These are phyloP conservation scores for Botrytis deweyae DNA, from an alignment of 2,329 filamentous ascomycete species.

Conservation along the genomic window DNA sequence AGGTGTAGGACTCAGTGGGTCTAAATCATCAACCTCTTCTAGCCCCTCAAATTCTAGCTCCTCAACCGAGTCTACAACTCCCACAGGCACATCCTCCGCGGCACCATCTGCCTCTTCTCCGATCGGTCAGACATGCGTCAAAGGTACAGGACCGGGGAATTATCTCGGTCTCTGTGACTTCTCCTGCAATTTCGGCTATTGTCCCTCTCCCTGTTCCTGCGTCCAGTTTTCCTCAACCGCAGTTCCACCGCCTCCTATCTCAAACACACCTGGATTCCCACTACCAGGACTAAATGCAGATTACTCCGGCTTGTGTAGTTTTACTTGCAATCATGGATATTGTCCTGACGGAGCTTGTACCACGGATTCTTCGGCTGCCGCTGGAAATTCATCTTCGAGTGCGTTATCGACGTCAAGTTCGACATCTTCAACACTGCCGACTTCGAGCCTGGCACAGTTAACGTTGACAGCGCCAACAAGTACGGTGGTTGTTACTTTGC, in stretches of 20 bases:
- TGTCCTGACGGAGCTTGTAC: slow-evolving; percentile 18
- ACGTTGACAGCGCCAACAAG: slow-evolving; percentile 3
- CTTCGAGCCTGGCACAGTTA: not conserved
- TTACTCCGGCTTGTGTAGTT: slow-evolving; percentile 49
- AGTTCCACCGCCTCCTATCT: slow-evolving; percentile 30
- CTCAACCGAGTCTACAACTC: not conserved
- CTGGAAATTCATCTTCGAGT: not conserved
- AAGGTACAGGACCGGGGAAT: slow-evolving; percentile 38
- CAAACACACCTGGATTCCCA: slow-evolving; percentile 41
- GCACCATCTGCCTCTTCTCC: not conserved
- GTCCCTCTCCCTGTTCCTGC: slow-evolving; percentile 33
- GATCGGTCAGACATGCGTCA: slow-evolving; percentile 24
- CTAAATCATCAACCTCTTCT: not conserved
- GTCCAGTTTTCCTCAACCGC: slow-evolving; percentile 25
- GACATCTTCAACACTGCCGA: not conserved
- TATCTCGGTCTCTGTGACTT: slow-evolving; percentile 43
- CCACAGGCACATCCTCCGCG: not conserved
- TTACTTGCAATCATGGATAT: slow-evolving; percentile 48
- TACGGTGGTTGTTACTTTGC: slow-evolving; percentile 11
- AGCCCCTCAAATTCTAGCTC: not conserved
- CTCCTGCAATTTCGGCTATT: slow-evolving; percentile 33
- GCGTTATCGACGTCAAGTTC: not conserved
- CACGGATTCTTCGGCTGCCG: not conserved
- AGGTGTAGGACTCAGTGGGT: slow-evolving; percentile 5
- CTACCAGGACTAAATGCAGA: slow-evolving; percentile 38